Evolutionary conservation across 805 yeast species (phyloP), one percentile per base, ranked within the genome.

Genomic region (Monosporozyma siamensis): DNA sequence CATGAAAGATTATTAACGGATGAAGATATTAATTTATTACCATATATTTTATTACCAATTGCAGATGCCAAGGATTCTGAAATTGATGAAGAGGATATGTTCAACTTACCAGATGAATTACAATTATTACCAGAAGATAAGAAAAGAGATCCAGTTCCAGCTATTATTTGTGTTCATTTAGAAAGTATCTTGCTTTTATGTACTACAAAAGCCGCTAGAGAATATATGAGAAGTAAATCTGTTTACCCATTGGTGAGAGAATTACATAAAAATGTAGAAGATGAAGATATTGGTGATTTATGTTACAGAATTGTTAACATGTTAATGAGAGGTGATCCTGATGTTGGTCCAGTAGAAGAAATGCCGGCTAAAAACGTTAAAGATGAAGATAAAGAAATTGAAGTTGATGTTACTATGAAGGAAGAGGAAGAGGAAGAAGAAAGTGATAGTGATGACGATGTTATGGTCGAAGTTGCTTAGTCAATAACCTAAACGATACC

Each of bases 201-300:
- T 61, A 79, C 95, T 2, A 80, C 94, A 0, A 72, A 72, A 47
- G 67, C 66, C 7, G 80, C 81, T 38, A 78, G 98, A 67, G 94
- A 83, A 41, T 70, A 70, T 49, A 65, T 92, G 53, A 78, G 97
- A 61, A 71, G 68, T n/a, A 84, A 82, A 56, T 74, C 90, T 2
- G 94, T 86, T 1, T 92, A 92, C 58, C 83, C 95, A 15, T 60
- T 92, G 44, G 70, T 92, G 30, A 80, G 95, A 58, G 97, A 88
- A 65, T 68, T 90, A 41, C 95, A 89, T 55, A 80, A 82, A 55
- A 75, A 64, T 38, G 56, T 64, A 4, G 63, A 65, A 18, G 62
- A 73, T 41, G 72, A 69, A 21, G 68, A 64, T 15, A 71, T 86
- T 18, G 69, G 69, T 35, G 94, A 83, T 35, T 64, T 83, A 35